Evolutionary conservation across 352 stramenopile species (phyloP).

Genomic region (Pythium vanterpoolii): DNA sequence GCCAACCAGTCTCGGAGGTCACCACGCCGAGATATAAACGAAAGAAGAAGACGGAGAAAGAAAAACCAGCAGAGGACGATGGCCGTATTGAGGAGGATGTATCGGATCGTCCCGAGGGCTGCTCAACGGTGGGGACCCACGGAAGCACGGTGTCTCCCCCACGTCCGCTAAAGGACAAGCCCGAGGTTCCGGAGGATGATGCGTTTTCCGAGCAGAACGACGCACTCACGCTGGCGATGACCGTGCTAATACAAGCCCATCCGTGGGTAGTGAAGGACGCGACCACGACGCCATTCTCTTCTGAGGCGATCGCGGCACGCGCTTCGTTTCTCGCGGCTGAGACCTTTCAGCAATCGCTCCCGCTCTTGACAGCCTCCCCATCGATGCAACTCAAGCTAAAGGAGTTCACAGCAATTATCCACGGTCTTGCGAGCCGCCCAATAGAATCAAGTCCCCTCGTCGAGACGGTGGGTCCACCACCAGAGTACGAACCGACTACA

Average conservation of each 20-base stretch:
- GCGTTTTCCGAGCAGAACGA: not conserved
- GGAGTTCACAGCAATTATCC: slow-evolving; percentile 6
- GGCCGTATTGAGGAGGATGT: too few relatives aligned
- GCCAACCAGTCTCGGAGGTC: not conserved
- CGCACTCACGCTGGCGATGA: not conserved
- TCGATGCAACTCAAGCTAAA: slow-evolving; percentile 11
- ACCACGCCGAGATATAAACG: not conserved
- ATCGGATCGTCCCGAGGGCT: not conserved
- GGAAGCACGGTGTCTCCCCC: not conserved
- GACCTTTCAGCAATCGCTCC: slow-evolving; percentile 16
- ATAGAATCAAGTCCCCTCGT: not conserved
- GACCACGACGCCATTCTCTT: not conserved
- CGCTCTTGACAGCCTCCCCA: not conserved
- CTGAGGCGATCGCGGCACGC: not conserved
- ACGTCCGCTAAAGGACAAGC: not conserved
- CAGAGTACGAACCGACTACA: not conserved
- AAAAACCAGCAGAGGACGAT: not conserved
- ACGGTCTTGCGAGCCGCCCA: not conserved
- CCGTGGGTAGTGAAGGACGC: slow-evolving; percentile 18
- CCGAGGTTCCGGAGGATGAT: not conserved
- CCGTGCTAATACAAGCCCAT: not conserved
- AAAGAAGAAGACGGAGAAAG: slow-evolving; percentile 1
- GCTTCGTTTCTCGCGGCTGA: slow-evolving; percentile 20
- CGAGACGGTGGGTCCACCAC: not conserved
- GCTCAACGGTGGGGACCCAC: not conserved